Base-by-base conservation (phyloP, 352 stramenopile species). In the Globisporangium solare region DNA sequence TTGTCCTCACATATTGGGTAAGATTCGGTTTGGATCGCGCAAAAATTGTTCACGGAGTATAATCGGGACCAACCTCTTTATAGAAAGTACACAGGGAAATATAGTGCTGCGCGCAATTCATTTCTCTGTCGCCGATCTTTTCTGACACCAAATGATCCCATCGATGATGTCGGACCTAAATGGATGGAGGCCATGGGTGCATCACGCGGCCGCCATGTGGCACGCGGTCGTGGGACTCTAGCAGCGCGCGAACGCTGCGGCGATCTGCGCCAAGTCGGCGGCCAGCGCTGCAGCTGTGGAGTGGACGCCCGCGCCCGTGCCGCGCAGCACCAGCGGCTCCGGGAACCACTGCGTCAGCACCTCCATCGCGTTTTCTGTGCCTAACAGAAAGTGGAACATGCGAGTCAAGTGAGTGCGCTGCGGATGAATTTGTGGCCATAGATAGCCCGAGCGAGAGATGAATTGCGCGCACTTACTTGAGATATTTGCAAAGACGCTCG, bases 331-430 rank as follows among this genome's bases (percentile, higher is more conserved):
- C 7, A 89, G 51, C 8, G 79, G 79, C 48, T 79, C 68, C 0
- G 61, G 75, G 48, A 89, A 92, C 63, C 73, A 84, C 47, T 78
- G 60, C 35, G 70, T 90, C 22, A 47, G 57, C 32, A 89, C 84
- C 15, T 71, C 73, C 10, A 92, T 53, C 17, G 83, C 71, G 54
- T 81, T 79, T 61, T 92, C 79, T 4, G 77, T 83, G 52, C 71
- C 81, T 66, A 48, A 48, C 6, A 18, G n/a, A n/a, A n/a, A 14
- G n/a, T 20, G 20, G 18, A 1, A 51, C 18, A 52, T 32, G n/a
- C 15, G 40, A 40, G 4, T 12, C 56, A 6, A 31, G 15, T 18
- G 47, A 27, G 11, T 21, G 13, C 15, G 17, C 13, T 35, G 27
- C 27, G 4, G 27, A 11, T 35, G 27, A 35, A 35, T 35, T 18